These are phyloP conservation scores for Fomitopsis palustris DNA, from an alignment of 1,284 basidiomycete genomes.

Conservation along the genomic window DNA sequence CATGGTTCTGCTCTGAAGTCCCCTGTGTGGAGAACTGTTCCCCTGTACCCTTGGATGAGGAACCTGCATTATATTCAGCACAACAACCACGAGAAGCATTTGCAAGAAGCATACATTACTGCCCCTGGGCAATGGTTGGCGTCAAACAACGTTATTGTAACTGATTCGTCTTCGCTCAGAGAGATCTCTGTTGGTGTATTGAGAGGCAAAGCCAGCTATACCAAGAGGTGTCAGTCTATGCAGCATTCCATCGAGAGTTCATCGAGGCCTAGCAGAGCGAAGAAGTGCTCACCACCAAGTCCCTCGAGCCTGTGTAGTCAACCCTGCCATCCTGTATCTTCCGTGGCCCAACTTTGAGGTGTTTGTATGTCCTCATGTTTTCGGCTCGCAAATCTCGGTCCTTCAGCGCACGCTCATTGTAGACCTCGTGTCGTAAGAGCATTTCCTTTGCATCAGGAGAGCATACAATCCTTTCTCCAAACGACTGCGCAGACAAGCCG, in stretches of 20 bases:
- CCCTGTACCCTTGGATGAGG: conserved; percentile 72
- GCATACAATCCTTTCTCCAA: conserved; percentile 67
- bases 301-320: conserved; percentile 50
- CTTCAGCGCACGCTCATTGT: conserved; percentile 54
- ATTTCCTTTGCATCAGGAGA: conserved; percentile 81
- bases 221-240: neutral
- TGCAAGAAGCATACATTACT: conserved; percentile 63
- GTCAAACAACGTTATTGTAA: conserved; percentile 80
- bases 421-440: conserved; percentile 72
- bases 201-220: conserved; percentile 48
- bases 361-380: conserved; percentile 58
- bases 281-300: conserved; percentile 53
- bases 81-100: neutral
- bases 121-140: conserved; percentile 96
- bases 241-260: neutral
- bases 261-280: too few relatives aligned
- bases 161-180: conserved; percentile 51
- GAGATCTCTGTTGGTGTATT: conserved; percentile 64
- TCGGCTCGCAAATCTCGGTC: conserved; percentile 52
- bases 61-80: conserved; percentile 56
- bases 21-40: conserved; percentile 86
- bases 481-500: conserved; percentile 68
- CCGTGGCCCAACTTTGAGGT: conserved; percentile 58
- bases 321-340: conserved; percentile 42
- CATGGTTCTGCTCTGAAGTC: conserved; percentile 86